Percentiles rank a stretch among this genome's conserved stretches.
phyloP scores from a whole-genome alignment of 2,329 filamentous ascomycete species.

The Zymoseptoria tritici region DNA sequence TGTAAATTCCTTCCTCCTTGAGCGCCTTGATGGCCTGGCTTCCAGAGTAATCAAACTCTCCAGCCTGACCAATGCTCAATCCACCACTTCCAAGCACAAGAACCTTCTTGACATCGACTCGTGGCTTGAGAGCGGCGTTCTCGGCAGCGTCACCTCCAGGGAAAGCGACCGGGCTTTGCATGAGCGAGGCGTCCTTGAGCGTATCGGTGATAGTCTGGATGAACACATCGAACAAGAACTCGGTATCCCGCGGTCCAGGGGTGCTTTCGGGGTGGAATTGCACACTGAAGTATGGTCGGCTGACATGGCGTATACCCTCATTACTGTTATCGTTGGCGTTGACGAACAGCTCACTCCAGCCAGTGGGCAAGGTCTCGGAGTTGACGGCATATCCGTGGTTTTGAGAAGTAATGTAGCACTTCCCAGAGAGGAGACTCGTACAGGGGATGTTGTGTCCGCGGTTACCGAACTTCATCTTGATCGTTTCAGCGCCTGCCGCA shows the following conservation, averaged over 20 bases:
- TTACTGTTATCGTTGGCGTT: conserved; percentile 98
- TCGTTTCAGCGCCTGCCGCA: conserved; percentile 74
- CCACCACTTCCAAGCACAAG: conserved; percentile 90
- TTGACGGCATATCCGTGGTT: conserved; percentile 97
- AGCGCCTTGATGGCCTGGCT: conserved; percentile 97
- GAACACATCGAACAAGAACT: conserved; percentile 96
- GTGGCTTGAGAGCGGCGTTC: conserved; percentile 67
- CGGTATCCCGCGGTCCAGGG: conserved; percentile 88
- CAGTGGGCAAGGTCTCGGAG: conserved; percentile 61
- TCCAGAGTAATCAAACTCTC: conserved; percentile 98
- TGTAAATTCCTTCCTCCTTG: conserved; percentile 97
- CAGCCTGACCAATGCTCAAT: conserved; percentile 93
- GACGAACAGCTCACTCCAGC: conserved; percentile 91
- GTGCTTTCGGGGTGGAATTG: conserved; percentile 98
- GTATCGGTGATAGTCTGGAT: conserved; percentile 73
- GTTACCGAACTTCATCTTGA: conserved; percentile 99
- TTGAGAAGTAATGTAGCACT: conserved; percentile 97
- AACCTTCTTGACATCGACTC: conserved; percentile 85
- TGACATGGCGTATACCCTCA: conserved; percentile 86
- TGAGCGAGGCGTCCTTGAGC: conserved; percentile 56
- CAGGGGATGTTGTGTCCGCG: conserved; percentile 97
- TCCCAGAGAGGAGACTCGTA: conserved; percentile 89
- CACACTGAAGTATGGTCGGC: conserved; percentile 93
- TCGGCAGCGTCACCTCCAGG: conserved; percentile 76
- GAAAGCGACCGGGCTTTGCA: conserved; percentile 72